phyloP scores from a whole-genome alignment of 83 land plant species.

The Diphasiastrum complanatum region DNA sequence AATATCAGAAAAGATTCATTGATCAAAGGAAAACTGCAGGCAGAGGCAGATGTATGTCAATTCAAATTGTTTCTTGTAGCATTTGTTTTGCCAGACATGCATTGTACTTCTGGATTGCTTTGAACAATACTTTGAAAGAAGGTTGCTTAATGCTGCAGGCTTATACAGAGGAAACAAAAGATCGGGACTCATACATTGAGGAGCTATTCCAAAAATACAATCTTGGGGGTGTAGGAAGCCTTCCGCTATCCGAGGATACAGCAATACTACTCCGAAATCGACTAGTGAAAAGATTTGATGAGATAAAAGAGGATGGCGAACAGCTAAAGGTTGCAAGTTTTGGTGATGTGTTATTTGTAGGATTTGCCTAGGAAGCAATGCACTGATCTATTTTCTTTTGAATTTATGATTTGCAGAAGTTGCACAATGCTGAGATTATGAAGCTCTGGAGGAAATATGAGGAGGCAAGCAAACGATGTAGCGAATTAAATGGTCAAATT shows the following conservation, averaged over 20 bases:
- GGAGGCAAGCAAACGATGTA: slow-evolving; percentile 13
- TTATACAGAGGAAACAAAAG: slow-evolving; percentile 38
- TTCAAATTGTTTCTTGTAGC: background rate
- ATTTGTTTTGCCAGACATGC: background rate
- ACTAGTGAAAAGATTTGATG: slow-evolving; percentile 41
- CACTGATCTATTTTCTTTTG: background rate
- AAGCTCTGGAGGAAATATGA: slow-evolving; percentile 21
- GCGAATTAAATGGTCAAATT: slow-evolving; percentile 12
- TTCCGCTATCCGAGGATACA: slow-evolving; percentile 51
- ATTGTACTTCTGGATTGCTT: background rate
- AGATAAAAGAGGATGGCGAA: slow-evolving; percentile 56
- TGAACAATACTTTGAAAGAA: too few relatives aligned
- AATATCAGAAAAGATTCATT: slow-evolving; percentile 31
- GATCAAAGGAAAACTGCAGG: slow-evolving; percentile 65
- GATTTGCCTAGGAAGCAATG: too few relatives aligned
- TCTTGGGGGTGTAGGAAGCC: slow-evolving; percentile 52
- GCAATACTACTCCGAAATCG: slow-evolving; percentile 44
- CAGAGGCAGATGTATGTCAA: slow-evolving; percentile 68
- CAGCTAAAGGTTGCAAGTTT: slow-evolving; percentile 53
- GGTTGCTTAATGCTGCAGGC: too few relatives aligned
- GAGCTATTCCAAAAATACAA: slow-evolving; percentile 51
- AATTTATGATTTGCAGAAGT: slow-evolving; percentile 11
- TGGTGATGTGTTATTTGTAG: too few relatives aligned
- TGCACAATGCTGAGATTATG: slow-evolving; percentile 7
- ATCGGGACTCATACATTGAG: slow-evolving; percentile 56